Evolutionary conservation across 139 green algal genomes (phyloP), one percentile per base, ranked within the genome.

Genomic region (Chlamydomonas eustigma): DNA sequence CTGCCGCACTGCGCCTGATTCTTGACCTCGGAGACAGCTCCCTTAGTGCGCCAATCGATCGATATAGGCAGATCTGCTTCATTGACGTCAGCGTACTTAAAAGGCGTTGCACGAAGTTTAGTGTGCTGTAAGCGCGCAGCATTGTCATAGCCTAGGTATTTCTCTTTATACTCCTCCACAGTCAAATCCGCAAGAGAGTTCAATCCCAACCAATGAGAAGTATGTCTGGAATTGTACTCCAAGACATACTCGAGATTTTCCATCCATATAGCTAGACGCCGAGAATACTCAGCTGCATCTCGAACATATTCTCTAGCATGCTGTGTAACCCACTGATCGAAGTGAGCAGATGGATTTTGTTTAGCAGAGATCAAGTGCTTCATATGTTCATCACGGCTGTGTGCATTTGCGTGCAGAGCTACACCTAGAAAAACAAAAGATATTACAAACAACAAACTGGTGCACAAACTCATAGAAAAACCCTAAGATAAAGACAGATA

Each of bases 1-100:
- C 81, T 91, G 4, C 95, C 95, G 81, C 95, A 99, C 84, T 72
- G 58, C 50, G 30, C 75, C 85, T 98, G 95, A 84, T 98, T 98
- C 85, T 98, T 98, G 2, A 98, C 91, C 74, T 80, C 73, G 3
- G 91, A 90, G 0, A 99, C 95, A 2, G 89, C 93, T n/a, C 81
- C 85, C 44, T 90, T 52, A n/a, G 84, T 64, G 4, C 89, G 64
- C 94, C 95, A 99, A 85, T 98, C 93, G 2, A 94, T 69, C 2
- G 67, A 37, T 5, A 87, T 37, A 1, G 91, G 88, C 0, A 92
- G 70, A 31, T 39, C 33, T 0, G 83, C 74, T 25, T 83, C 73
- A 4, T 82, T 76, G 4, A 89, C 80, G 58, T 83, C 64, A 0
- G 77, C 83, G 67, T 94, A 90, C 67, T 78, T 76, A 74, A 93